Evolutionary conservation across 2,329 filamentous ascomycete genomes (phyloP), one percentile per base, ranked within the genome.

Genomic region (Cryphonectria radicalis): DNA sequence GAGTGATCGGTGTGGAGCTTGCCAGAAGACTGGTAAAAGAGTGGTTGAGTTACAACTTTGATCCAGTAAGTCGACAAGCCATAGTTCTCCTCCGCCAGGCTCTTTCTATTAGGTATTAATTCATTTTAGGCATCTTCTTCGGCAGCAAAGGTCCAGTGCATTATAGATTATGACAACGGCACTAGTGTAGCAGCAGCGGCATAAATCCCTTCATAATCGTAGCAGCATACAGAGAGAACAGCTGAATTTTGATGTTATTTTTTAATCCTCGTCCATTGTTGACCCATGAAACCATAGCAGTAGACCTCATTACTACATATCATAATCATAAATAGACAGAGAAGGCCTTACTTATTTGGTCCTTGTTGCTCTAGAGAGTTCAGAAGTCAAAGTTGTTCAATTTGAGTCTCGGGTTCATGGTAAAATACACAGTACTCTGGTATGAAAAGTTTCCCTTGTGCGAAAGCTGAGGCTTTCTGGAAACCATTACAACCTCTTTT

Each of bases 11-110:
- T 0, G 80, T 96, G 62, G 94, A 97, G 83, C 82, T 97, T 53
- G 93, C 93, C 59, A 87, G 93, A 76, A 85, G 93, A 76, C 80
- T 97, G 76, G 93, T 90, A 0, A 90, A 87, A 79, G 93, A 97
- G 84, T 97, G 93, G 93, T 79, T 97, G 46, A 91, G 89, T 28
- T 95, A 96, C 80, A 85, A 89, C 70, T 96, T 96, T 82, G 93
- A 96, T 80, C 74, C 76, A 66, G 71, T 66, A 70, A 91, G 90
- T 65, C 22, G 4, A 28, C 13, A 35, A 22, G 2, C 4, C 22
- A 46, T 19, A 7, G 35, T 42, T 28, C 2, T 14, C 0, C 42
- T 14, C 22, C 0, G 22, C 17, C 17, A 19, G 55, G 3, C 14
- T n/a, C 8, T 57, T 25, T 53, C 66, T 71, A 40, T 32, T 32